A percentile compares a stretch with the other conserved stretches of the same genome.
phyloP scores from a whole-genome alignment of 208 protist genomes.

The Novymonas esmeraldas region DNA sequence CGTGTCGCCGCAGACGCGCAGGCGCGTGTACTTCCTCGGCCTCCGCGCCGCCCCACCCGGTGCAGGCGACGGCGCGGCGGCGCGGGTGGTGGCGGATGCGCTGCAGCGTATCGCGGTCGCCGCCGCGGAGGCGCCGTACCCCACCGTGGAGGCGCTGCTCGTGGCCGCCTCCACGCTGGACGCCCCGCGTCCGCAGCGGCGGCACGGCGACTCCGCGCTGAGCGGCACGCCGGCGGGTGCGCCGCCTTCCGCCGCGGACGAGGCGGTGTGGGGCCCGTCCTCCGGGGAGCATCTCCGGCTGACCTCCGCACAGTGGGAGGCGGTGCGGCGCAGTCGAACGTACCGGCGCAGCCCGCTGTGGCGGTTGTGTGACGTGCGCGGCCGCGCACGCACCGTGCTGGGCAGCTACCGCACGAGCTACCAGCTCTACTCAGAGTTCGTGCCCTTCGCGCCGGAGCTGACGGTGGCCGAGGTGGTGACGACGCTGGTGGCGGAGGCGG shows the following conservation, averaged over 20 bases:
- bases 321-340: slow-evolving; percentile 50
- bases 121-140: slow-evolving; percentile 10
- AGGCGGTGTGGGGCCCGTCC: background rate
- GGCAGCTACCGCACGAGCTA: slow-evolving; percentile 70
- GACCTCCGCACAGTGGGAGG: slow-evolving; percentile 52
- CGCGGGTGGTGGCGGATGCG: slow-evolving; percentile 17
- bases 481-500: background rate
- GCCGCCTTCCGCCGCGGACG: too few relatives aligned
- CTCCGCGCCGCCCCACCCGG: slow-evolving; percentile 15
- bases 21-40: slow-evolving; percentile 73
- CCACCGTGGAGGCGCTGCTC: slow-evolving; percentile 18
- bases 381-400: slow-evolving; percentile 64
- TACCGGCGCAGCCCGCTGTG: slow-evolving; percentile 53
- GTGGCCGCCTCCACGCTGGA: slow-evolving; percentile 7
- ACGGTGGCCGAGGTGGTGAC: slow-evolving; percentile 9
- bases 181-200: background rate
- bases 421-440: slow-evolving; percentile 80
- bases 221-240: background rate
- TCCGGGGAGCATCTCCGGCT: too few relatives aligned
- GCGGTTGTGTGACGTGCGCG: slow-evolving; percentile 49
- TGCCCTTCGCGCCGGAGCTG: slow-evolving; percentile 31
- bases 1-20: slow-evolving; percentile 63
- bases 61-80: background rate
- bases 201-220: too few relatives aligned
- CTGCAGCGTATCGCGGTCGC: slow-evolving; percentile 2